Evolutionary conservation across 2,329 filamentous ascomycete species (phyloP), one percentile per base, ranked within the genome.

Genomic region (Colletotrichum orbiculare): DNA sequence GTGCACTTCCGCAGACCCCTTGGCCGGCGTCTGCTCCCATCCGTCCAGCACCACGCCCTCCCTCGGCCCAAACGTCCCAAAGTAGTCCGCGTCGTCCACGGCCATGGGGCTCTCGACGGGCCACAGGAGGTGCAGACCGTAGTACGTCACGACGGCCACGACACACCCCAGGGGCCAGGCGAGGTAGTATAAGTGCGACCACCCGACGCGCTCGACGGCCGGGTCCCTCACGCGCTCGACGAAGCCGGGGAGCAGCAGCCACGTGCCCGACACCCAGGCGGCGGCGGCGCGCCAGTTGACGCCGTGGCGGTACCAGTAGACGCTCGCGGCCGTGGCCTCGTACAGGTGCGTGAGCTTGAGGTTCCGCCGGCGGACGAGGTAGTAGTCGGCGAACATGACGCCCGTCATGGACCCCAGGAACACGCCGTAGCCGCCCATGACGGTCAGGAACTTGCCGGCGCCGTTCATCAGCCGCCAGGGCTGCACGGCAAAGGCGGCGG

Each of bases 271-370:
- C 7, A 50, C 17, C 70, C 71, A 71, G 2, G 69, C 67, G 9
- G 64, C 50, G 3, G 45, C 56, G 11, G 70, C 67, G 6, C 71
- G 60, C 64, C 64, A 70, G 64, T 73, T 72, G 52, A 69, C 62
- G 1, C 71, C 71, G 6, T 63, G 58, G 9, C 58, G 42, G 56
- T 71, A 73, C 70, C 70, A 73, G 55, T 72, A 73, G 4, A 72
- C 60, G 39, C 69, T 71, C 10, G 45, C 4, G 4, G 54, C 6
- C 1, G 63, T 67, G 8, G 60, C 56, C 6, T 64, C 64, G 49
- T 76, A 79, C 3, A 79, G 69, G 47, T 78, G 73, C n/a, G 73
- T 77, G 6, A 79, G 72, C 50, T 76, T 76, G 25, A 78, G 69
- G 34, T 71, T 73, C 10, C 73, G 71, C 17, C 71, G 73, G 34